Conservation (phyloP, 2,329 filamentous ascomycete genomes). For the Fusarium sororula region DNA sequence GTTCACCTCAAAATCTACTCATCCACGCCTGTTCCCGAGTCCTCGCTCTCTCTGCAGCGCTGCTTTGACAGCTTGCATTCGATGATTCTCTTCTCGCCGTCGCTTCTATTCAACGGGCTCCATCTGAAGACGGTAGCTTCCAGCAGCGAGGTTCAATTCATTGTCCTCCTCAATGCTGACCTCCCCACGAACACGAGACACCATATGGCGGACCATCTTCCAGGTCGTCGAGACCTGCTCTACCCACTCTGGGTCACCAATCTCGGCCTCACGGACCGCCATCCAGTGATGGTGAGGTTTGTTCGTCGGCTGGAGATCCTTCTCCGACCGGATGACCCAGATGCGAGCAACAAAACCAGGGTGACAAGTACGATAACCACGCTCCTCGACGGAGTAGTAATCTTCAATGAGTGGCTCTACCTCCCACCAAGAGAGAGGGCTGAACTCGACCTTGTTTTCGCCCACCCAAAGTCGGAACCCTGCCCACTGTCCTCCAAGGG, state of each 20-base stretch:
- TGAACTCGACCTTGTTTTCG: background rate
- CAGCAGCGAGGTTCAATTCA: rapidly evolving
- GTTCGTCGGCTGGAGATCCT: background rate
- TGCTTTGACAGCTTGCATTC: background rate
- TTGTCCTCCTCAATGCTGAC: background rate
- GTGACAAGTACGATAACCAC: background rate
- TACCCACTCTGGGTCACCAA: background rate
- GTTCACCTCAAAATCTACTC: background rate
- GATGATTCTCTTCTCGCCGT: rapidly evolving
- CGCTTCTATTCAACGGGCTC: background rate
- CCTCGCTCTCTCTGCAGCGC: background rate
- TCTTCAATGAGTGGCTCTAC: background rate
- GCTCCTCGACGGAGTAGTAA: background rate
- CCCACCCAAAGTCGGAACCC: background rate
- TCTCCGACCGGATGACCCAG: rapidly evolving
- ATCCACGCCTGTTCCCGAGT: background rate
- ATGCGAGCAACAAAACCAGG: background rate
- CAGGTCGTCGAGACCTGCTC: background rate
- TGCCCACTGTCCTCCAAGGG: background rate
- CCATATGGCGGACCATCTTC: background rate
- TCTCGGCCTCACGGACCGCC: background rate
- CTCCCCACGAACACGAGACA: background rate
- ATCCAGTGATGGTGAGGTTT: background rate
- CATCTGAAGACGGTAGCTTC: background rate
- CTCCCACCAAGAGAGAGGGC: background rate